Evolutionary conservation across 2,329 filamentous ascomycete genomes (phyloP).

Genomic region (Pestalotiopsis sp.): DNA sequence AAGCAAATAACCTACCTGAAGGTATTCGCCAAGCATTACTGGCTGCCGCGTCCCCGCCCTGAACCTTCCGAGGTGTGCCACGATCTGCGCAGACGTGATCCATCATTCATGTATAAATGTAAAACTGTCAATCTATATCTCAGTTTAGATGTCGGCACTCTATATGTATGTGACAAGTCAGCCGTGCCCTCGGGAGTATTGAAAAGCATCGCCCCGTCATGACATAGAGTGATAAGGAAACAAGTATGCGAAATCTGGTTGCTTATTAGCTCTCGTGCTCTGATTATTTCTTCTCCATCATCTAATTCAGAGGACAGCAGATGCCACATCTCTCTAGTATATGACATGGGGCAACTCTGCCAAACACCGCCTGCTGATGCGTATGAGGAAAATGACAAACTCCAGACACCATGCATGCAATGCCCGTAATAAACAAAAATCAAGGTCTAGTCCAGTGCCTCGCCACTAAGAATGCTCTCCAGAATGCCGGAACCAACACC

Average conservation of each 20-base stretch:
- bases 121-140: too few species aligned
- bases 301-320: not conserved
- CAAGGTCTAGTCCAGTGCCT: conserved; percentile 54
- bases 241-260: too few species aligned
- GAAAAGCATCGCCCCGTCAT: too few species aligned
- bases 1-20: not conserved
- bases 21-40: not conserved
- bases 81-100: not conserved
- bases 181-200: too few species aligned
- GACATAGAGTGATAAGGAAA: too few species aligned
- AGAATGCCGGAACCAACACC: conserved; percentile 64
- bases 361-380: not conserved
- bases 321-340: not conserved
- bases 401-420: conserved; percentile 24
- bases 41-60: not conserved
- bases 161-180: too few species aligned
- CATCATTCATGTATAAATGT: too few species aligned
- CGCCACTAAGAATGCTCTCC: conserved; percentile 63
- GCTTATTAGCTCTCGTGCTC: not conserved
- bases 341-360: not conserved
- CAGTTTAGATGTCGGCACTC: too few species aligned
- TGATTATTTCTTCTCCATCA: not conserved
- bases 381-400: not conserved
- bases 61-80: not conserved
- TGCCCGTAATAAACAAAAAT: conserved; percentile 6